Conservation (phyloP, 2,329 filamentous ascomycete species). For the Penicillium sp. region DNA sequence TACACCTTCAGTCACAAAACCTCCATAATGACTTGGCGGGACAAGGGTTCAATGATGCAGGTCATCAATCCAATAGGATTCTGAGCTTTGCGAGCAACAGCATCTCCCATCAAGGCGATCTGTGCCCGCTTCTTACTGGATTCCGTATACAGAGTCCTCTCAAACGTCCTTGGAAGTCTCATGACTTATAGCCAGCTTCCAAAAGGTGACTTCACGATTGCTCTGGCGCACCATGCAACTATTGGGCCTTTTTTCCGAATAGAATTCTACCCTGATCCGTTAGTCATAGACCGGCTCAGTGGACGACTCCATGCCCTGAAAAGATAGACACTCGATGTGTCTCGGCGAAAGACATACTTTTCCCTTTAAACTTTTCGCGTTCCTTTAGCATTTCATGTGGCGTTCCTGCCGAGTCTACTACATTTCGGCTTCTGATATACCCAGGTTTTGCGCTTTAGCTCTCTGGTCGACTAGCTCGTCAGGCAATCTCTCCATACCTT, state of each 20-base stretch:
- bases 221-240: not conserved
- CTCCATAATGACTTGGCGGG: not conserved
- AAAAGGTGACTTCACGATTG: not conserved
- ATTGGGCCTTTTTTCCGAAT: not conserved
- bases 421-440: conserved; percentile 17
- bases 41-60: not conserved
- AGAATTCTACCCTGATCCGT: not conserved
- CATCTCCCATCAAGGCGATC: not conserved
- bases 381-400: conserved; percentile 6
- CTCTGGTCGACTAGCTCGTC: conserved; percentile 12
- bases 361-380: not conserved
- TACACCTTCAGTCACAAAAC: not conserved
- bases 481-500: conserved; percentile 1
- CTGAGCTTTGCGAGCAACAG: not conserved
- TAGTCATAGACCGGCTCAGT: not conserved
- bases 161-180: not conserved
- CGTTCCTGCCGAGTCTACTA: conserved; percentile 10
- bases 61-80: not conserved
- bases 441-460: conserved; percentile 14
- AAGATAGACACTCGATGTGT: not conserved
- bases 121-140: not conserved
- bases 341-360: conserved; percentile 3
- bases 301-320: not conserved
- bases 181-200: not conserved
- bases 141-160: not conserved